These are phyloP conservation scores for Thecamonas trahens DNA, from an alignment of 78 protist species.

Conservation along the genomic window DNA sequence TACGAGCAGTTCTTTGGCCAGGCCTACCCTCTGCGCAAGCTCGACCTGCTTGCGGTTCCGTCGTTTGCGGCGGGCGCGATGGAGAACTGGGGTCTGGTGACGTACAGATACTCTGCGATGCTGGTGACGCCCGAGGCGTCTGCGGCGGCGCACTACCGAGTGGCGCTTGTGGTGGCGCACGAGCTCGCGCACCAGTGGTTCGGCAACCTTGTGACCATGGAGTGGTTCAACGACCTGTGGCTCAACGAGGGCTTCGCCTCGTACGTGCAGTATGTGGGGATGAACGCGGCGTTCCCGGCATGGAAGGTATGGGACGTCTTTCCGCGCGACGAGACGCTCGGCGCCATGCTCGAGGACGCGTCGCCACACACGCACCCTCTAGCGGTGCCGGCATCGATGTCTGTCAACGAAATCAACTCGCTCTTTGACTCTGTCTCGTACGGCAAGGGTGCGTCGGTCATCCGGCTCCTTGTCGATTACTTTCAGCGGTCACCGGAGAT, in stretches of 20 bases:
- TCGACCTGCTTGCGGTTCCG: constrained; percentile 47
- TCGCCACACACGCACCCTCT: constrained; percentile 22
- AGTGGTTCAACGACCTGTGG: constrained; percentile 68
- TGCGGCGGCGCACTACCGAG: background rate
- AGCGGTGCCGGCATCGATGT: background rate
- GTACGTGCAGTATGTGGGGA: constrained; percentile 30
- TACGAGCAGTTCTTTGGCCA: background rate
- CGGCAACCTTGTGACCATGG: constrained; percentile 62
- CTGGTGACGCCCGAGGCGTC: constrained; percentile 18
- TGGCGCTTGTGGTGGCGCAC: background rate
- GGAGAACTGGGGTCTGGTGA: constrained; percentile 64
- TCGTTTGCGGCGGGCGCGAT: constrained; percentile 42
- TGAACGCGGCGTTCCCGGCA: constrained; percentile 29
- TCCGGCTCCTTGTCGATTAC: constrained; percentile 16
- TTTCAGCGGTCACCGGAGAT: background rate
- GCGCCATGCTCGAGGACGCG: constrained; percentile 35
- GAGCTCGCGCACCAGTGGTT: constrained; percentile 55
- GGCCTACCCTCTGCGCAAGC: constrained; percentile 36
- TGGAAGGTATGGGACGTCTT: constrained; percentile 31
- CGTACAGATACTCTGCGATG: constrained; percentile 49
- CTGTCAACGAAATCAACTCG: constrained; percentile 21
- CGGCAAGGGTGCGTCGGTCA: constrained; percentile 21
- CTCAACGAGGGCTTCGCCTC: constrained; percentile 81
- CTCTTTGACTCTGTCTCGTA: constrained; percentile 45
- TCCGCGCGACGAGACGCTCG: background rate